These are phyloP conservation scores for Tetrahymena borealis DNA, from an alignment of 73 alveolate species.

Conservation along the genomic window DNA sequence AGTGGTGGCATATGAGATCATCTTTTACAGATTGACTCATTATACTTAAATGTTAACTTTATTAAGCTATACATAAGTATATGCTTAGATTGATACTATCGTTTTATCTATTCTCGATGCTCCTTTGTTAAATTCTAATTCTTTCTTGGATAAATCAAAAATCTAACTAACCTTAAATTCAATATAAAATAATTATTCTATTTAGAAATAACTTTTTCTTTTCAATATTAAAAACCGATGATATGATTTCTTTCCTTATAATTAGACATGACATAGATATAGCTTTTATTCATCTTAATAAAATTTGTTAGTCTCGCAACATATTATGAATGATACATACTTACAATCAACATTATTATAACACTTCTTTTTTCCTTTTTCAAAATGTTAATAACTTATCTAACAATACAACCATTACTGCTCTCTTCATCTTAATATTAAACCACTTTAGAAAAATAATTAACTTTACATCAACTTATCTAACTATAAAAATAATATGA, in stretches of 20 bases:
- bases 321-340: too few relatives aligned
- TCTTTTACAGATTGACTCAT: background rate
- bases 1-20: background rate
- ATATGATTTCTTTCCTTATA: background rate
- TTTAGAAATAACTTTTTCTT: too few relatives aligned
- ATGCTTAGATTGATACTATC: background rate
- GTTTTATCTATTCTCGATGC: background rate
- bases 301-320: background rate
- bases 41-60: background rate
- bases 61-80: background rate
- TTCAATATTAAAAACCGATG: too few relatives aligned
- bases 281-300: background rate
- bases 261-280: background rate
- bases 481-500: too few relatives aligned
- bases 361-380: too few relatives aligned
- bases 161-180: background rate
- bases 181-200: too few relatives aligned
- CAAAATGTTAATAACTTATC: too few relatives aligned
- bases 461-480: too few relatives aligned
- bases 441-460: too few relatives aligned
- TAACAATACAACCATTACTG: too few relatives aligned
- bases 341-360: too few relatives aligned
- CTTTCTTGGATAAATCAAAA: background rate
- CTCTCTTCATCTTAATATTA: too few relatives aligned
- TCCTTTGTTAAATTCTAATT: background rate